These are phyloP conservation scores for Hortiboletus flavorubellus DNA, from an alignment of 768 basidiomycete species.

Conservation along the genomic window DNA sequence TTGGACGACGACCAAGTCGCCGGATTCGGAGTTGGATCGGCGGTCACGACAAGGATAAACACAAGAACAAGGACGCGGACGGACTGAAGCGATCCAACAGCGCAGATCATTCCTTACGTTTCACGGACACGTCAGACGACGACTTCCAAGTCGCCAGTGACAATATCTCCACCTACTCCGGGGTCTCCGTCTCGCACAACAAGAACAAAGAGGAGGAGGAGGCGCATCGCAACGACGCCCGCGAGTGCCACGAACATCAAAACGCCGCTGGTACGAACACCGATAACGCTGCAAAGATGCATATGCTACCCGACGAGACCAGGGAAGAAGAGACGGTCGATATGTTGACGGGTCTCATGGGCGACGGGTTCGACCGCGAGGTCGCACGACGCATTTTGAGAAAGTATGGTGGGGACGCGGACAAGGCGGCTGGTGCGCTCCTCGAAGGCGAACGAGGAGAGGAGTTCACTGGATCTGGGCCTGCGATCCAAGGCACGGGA, in stretches of 20 bases:
- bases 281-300: constrained; percentile 12
- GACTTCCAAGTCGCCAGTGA: neutral
- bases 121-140: constrained; percentile 16
- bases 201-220: neutral
- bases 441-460: constrained; percentile 50
- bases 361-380: constrained; percentile 38
- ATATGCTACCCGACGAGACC: constrained; percentile 17
- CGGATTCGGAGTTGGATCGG: constrained; percentile 17
- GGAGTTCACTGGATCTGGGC: constrained; percentile 2
- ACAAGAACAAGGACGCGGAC: neutral
- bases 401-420: constrained; percentile 56
- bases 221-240: neutral
- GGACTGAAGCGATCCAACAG: neutral
- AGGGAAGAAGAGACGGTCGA: constrained; percentile 34
- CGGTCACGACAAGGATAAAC: constrained; percentile 1
- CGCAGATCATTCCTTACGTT: constrained; percentile 15
- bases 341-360: constrained; percentile 38
- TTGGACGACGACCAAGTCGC: constrained; percentile 10
- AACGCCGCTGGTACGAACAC: too few species aligned
- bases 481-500: neutral
- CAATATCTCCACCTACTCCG: neutral
- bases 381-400: constrained; percentile 54
- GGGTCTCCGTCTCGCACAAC: too few species aligned
- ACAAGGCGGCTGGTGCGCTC: constrained; percentile 54
- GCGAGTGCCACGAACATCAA: too few species aligned